Evolutionary conservation across 2,329 filamentous ascomycete species (phyloP), one percentile per base, ranked within the genome.

Genomic region (Allantophomopsis lycopodina): DNA sequence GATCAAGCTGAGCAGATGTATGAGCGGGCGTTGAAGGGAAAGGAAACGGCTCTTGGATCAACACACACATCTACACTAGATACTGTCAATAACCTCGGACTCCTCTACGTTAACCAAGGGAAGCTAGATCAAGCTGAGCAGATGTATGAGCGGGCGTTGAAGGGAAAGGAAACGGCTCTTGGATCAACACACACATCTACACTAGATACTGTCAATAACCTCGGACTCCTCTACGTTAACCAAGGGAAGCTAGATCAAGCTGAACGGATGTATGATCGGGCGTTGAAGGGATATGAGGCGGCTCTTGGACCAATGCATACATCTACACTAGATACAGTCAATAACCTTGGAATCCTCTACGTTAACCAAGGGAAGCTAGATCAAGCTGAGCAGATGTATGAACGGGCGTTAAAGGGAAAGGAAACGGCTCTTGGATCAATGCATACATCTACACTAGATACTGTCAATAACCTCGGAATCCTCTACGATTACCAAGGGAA

Each of bases 341-440:
- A 49, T 35, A 46, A 50, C 36, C 42, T 56, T n/a, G 53, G 46
- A 4, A 11, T n/a, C 35, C 36, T 56, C 40, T 55, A 54, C 40
- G 5, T 1, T 37, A n/a, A 49, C 18, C 36, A 38, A 31, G 36
- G 36, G 15, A 31, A 38, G 36, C 15, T 38, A 3, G 16, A 10
- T 15, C 8, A 38, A 28, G 18, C 18, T 15, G 18, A 20, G 18
- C 18, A 20, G 18, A 20, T 20, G 18, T 20, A 39, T 30, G 12
- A 37, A 14, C 41, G 39, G 38, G 43, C 42, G 18, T 7, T 20
- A 20, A 20, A 20, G 18, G 18, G 18, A 20, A 20, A 36, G 14
- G 49, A 54, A 44, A 46, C 47, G 40, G 42, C 40, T 4, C 37
- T 48, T 10, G 51, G 50, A 31, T 34, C 43, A 8, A 40, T 46